Evolutionary conservation across 345 rosid genomes (phyloP).

Genomic region (Rhodamnia rubescens): DNA sequence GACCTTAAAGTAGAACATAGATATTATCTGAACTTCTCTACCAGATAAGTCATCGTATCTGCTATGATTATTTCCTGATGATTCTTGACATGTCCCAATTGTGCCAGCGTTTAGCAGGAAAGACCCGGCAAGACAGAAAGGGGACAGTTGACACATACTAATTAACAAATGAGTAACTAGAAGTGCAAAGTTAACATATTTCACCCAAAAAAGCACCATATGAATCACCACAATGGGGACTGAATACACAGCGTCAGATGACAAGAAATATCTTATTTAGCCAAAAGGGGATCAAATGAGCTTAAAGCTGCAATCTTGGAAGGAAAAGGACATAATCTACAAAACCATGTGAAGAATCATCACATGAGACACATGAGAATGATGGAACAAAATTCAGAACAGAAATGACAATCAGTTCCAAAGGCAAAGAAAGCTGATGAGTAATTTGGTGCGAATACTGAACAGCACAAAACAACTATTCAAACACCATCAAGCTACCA

Average conservation of each 20-base stretch:
- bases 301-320: background rate
- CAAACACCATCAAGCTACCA: background rate
- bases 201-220: background rate
- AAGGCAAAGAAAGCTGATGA: background rate
- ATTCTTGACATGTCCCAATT: background rate
- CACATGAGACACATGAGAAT: background rate
- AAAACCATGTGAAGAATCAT: background rate
- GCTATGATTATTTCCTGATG: background rate
- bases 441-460: background rate
- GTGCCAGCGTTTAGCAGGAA: background rate
- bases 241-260: background rate
- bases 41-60: background rate
- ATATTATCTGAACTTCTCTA: background rate
- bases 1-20: background rate
- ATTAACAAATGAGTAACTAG: background rate
- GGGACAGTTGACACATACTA: background rate
- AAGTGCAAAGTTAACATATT: background rate
- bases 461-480: background rate
- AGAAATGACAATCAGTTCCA: background rate
- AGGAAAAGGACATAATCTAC: background rate
- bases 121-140: background rate
- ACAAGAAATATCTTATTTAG: background rate
- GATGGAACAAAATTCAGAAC: background rate
- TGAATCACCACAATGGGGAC: background rate
- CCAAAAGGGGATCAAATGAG: background rate